phyloP scores from a whole-genome alignment of 495 filamentous ascomycete genomes.

The Xylaria bambusicola region DNA sequence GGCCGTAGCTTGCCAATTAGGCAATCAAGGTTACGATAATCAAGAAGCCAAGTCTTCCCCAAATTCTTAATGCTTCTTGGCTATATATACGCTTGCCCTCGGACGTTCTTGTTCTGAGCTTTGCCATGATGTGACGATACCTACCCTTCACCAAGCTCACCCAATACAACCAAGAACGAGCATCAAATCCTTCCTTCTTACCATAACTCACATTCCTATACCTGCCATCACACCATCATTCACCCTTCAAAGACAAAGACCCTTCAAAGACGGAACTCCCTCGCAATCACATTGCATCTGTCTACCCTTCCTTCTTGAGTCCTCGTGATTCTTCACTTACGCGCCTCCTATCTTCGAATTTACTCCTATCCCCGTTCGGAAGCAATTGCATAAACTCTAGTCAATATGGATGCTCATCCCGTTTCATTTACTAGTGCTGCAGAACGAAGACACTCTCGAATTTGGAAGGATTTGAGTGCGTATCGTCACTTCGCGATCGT shows the following conservation, averaged over 20 bases:
- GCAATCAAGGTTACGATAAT: neutral
- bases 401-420: conserved; percentile 53
- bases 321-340: neutral
- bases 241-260: neutral
- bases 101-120: neutral
- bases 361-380: neutral
- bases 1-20: neutral
- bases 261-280: neutral
- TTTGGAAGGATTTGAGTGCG: conserved; percentile 50
- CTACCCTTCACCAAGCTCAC: neutral
- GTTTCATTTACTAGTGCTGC: conserved; percentile 48
- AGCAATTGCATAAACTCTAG: neutral
- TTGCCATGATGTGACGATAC: neutral
- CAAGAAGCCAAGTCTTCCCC: neutral
- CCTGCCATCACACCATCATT: neutral
- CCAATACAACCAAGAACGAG: neutral
- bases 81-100: neutral
- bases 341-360: neutral
- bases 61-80: neutral
- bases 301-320: neutral
- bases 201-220: neutral
- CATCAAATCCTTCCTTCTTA: neutral
- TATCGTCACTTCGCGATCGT: conserved; percentile 37
- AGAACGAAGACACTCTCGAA: conserved; percentile 42
- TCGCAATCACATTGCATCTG: neutral